Percentiles rank a stretch among this genome's conserved stretches.
Evolutionary conservation across 1,139 yeast genomes (phyloP).

Genomic region (Hyphopichia fennica): DNA sequence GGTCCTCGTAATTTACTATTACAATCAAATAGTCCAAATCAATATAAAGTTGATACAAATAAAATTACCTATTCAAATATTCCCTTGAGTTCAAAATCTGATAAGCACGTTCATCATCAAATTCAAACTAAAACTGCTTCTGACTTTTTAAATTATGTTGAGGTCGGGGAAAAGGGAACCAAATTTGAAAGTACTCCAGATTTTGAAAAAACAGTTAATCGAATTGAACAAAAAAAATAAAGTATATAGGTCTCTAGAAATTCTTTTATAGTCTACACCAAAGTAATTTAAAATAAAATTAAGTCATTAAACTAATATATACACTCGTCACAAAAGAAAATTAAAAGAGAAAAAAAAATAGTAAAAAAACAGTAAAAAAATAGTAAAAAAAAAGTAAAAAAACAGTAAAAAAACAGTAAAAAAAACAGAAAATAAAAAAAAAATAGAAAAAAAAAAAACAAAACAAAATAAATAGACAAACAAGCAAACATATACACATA

Average conservation of each 20-base stretch:
- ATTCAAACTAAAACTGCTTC: slow-evolving; percentile 15
- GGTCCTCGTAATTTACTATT: slow-evolving; percentile 60
- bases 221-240: slow-evolving; percentile 18
- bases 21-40: slow-evolving; percentile 32
- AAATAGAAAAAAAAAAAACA: too few relatives aligned
- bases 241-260: too few relatives aligned
- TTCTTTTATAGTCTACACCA: too few relatives aligned
- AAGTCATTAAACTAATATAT: too few relatives aligned
- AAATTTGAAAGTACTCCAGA: slow-evolving; percentile 44
- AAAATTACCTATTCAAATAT: slow-evolving; percentile 1
- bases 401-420: too few relatives aligned
- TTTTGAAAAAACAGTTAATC: slow-evolving; percentile 37
- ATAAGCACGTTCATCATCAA: slow-evolving; percentile 1
- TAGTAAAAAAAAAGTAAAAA: too few relatives aligned
- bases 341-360: too few relatives aligned
- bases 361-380: too few relatives aligned
- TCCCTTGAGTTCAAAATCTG: slow-evolving; percentile 2
- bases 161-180: slow-evolving; percentile 40
- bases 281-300: too few relatives aligned
- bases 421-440: too few relatives aligned
- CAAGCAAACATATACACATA: not conserved
- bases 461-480: too few relatives aligned
- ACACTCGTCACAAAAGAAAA: too few relatives aligned
- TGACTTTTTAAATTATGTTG: slow-evolving; percentile 51
- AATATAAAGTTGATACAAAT: slow-evolving; percentile 5